Percentiles rank a stretch among this genome's conserved stretches.
phyloP scores from a whole-genome alignment of 1,284 basidiomycete genomes.

The Pisolithus thermaeus region DNA sequence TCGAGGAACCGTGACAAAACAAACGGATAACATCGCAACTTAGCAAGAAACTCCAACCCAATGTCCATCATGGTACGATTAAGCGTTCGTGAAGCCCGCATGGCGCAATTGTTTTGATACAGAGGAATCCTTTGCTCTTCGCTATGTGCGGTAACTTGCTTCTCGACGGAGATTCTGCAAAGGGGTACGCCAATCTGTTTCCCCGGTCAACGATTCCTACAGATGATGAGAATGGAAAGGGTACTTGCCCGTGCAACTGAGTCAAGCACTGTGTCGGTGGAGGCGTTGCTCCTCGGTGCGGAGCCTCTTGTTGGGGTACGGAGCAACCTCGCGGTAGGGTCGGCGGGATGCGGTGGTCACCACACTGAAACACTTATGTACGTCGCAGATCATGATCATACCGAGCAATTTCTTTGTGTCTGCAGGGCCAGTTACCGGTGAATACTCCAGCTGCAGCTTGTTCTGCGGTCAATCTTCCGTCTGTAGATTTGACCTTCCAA shows the following conservation, averaged over 20 bases:
- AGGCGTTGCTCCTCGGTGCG: constrained; percentile 40
- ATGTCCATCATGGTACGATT: no score
- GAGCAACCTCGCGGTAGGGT: constrained; percentile 66
- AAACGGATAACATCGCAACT: no score
- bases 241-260: constrained; percentile 3
- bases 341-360: constrained; percentile 73
- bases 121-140: constrained; percentile 15
- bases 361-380: constrained; percentile 69
- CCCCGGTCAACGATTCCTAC: neutral
- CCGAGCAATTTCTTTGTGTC: neutral
- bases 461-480: constrained; percentile 64
- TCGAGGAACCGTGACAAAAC: no score
- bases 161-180: constrained; percentile 10
- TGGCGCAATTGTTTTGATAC: neutral
- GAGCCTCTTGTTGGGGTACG: constrained; percentile 64
- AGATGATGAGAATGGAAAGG: neutral
- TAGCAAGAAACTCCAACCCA: no score
- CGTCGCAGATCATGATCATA: neutral
- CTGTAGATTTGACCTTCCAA: constrained; percentile 76
- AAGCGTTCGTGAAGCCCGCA: no score
- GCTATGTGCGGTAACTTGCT: constrained; percentile 7
- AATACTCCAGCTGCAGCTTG: constrained; percentile 60
- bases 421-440: constrained; percentile 42
- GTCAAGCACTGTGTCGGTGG: constrained; percentile 3
- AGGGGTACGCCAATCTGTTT: constrained; percentile 10